Evolutionary conservation across 1,284 basidiomycete species (phyloP).

Genomic region (Singerocomus inundabilis): DNA sequence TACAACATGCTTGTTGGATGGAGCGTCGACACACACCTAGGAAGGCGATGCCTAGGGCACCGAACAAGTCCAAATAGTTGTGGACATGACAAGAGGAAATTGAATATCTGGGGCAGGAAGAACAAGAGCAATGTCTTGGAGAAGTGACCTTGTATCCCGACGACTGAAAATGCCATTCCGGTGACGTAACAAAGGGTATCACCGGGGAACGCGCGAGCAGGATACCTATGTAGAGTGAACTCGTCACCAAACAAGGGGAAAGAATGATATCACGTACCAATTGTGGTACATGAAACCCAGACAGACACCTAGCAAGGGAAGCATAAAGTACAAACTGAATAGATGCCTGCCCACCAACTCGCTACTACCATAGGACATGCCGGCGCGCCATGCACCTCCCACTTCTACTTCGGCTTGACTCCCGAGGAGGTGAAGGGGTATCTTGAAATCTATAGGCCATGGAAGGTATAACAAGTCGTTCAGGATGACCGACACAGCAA

Average conservation of each 20-base stretch:
- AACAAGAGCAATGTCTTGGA: slow-evolving; percentile 96
- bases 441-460: slow-evolving; percentile 69
- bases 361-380: slow-evolving; percentile 81
- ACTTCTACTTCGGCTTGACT: slow-evolving; percentile 64
- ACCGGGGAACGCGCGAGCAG: slow-evolving; percentile 91
- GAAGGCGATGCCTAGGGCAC: slow-evolving; percentile 92
- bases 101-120: slow-evolving; percentile 98
- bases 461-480: slow-evolving; percentile 95
- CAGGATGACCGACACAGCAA: slow-evolving; percentile 84
- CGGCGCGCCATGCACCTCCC: slow-evolving; percentile 76
- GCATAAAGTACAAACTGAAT: slow-evolving; percentile 95
- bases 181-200: slow-evolving; percentile 98
- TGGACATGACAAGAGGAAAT: slow-evolving; percentile 92
- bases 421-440: slow-evolving; percentile 69
- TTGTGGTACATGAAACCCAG: slow-evolving; percentile 90
- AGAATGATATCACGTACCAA: slow-evolving; percentile 57
- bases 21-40: slow-evolving; percentile 50
- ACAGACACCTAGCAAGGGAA: slow-evolving; percentile 90
- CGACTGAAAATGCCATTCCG: slow-evolving; percentile 96
- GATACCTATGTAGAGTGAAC: slow-evolving; percentile 66
- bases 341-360: slow-evolving; percentile 90
- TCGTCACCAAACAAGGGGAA: background rate
- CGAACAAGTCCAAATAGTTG: slow-evolving; percentile 93
- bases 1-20: background rate
- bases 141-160: slow-evolving; percentile 95